phyloP scores from a whole-genome alignment of 331 rosid species.

The Telfairia occidentalis region DNA sequence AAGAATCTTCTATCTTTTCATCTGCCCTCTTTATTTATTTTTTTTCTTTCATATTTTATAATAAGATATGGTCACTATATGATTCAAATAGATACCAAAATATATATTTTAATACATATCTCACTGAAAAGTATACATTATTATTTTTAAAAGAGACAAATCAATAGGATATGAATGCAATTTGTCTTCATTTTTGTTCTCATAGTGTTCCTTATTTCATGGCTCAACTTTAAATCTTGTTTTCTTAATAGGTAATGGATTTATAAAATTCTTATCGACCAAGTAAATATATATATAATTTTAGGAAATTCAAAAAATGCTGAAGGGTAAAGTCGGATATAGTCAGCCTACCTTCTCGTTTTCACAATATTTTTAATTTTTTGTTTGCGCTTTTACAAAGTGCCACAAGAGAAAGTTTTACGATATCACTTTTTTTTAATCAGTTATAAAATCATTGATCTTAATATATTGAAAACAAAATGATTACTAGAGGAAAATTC shows the following conservation, averaged over 20 bases:
- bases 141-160: neutral
- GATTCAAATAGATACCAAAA: neutral
- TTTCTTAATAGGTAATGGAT: neutral
- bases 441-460: neutral
- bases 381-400: too few species aligned
- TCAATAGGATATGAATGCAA: neutral
- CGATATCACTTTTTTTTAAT: neutral
- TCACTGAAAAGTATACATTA: neutral
- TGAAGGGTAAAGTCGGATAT: neutral
- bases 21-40: too few species aligned
- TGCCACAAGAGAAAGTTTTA: too few species aligned
- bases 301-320: neutral
- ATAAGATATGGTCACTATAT: neutral
- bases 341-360: neutral
- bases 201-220: neutral
- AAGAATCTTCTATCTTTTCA: constrained; percentile 16
- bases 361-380: neutral
- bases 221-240: neutral
- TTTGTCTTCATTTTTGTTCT: neutral
- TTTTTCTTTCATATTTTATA: neutral
- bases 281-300: neutral
- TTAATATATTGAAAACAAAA: too few species aligned
- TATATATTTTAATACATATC: neutral
- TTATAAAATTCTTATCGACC: neutral
- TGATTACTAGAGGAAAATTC: neutral